Conservation (phyloP, 2,329 filamentous ascomycete genomes). For the Triangularia setosa region DNA sequence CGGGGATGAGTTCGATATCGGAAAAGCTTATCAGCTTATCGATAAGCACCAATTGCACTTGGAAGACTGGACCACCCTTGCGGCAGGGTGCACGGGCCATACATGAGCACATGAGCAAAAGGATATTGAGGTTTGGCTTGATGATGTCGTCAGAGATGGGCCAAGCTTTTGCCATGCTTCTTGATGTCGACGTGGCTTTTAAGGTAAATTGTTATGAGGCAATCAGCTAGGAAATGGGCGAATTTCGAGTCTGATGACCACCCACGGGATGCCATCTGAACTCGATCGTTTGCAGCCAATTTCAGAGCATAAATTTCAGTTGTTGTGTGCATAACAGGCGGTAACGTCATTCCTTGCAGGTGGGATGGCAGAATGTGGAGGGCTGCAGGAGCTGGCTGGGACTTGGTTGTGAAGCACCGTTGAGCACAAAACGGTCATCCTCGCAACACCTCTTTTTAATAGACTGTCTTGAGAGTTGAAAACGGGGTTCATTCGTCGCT, state of each 20-base stretch:
- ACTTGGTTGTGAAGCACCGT: not conserved
- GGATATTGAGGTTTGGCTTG: not conserved
- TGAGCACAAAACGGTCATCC: not conserved
- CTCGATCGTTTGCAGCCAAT: not conserved
- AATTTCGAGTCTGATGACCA: not conserved
- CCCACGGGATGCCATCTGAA: not conserved
- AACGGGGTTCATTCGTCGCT: not conserved
- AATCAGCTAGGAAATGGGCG: not conserved
- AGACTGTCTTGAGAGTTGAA: not conserved
- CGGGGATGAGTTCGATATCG: not conserved
- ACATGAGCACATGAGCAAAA: not conserved
- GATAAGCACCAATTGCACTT: conserved; percentile 7
- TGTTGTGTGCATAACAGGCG: not conserved
- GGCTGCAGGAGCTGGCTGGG: not conserved
- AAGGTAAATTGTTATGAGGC: not conserved
- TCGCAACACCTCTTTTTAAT: not conserved
- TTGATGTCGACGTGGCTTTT: not conserved
- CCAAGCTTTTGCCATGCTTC: not conserved
- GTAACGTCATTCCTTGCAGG: not conserved
- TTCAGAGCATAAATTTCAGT: not conserved
- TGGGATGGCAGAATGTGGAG: not conserved
- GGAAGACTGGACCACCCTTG: not conserved
- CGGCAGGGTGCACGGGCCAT: not conserved
- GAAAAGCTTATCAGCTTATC: conserved; percentile 19
- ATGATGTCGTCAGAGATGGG: not conserved